phyloP scores from a whole-genome alignment of 768 basidiomycete species.

The Lentinula guzmanii region DNA sequence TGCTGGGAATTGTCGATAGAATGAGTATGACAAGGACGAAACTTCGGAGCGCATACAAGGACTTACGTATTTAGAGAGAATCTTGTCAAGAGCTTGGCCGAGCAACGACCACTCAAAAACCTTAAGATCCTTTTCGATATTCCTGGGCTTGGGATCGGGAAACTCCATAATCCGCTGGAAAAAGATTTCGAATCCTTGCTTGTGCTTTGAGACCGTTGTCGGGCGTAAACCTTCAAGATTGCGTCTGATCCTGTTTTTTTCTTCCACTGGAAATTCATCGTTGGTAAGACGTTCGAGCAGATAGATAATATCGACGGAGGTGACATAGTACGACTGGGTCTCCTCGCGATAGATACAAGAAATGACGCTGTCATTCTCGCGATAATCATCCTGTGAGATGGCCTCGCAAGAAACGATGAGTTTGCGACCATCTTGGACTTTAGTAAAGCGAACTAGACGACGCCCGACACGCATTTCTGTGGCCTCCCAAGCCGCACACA shows the following conservation, averaged over 20 bases:
- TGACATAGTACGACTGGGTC: conserved; percentile 74
- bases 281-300: conserved; percentile 74
- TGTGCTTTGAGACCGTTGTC: conserved; percentile 84
- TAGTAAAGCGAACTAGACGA: conserved; percentile 82
- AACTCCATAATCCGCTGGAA: conserved; percentile 97
- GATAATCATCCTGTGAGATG: conserved; percentile 69
- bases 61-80: conserved; percentile 80
- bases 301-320: conserved; percentile 94
- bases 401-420: conserved; percentile 77
- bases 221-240: conserved; percentile 93
- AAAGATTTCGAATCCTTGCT: conserved; percentile 74
- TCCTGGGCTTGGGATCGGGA: conserved; percentile 87
- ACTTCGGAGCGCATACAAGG: not conserved
- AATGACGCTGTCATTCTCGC: conserved; percentile 73
- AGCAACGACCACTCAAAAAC: conserved; percentile 74
- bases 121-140: conserved; percentile 96
- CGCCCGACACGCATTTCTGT: conserved; percentile 67
- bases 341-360: conserved; percentile 92
- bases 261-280: conserved; percentile 86
- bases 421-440: conserved; percentile 68
- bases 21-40: not conserved
- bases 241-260: conserved; percentile 93
- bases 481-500: conserved; percentile 54
- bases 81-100: conserved; percentile 71
- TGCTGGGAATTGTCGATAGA: conserved; percentile 26